Evolutionary conservation across 75 land plant genomes (phyloP), one percentile per base, ranked within the genome.

Genomic region (Azolla pinnata): DNA sequence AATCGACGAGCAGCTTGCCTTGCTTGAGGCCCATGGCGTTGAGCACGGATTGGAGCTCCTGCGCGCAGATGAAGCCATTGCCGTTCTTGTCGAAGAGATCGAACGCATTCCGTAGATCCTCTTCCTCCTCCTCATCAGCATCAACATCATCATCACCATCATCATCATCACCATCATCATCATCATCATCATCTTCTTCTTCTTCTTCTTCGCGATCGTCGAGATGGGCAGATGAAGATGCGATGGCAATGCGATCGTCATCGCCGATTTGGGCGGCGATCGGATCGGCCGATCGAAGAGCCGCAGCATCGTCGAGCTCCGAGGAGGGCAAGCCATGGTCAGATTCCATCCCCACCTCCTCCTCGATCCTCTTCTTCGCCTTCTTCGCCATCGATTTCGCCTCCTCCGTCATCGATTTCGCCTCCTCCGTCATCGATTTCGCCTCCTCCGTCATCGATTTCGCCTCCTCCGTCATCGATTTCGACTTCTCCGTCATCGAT

Each of bases 21-120:
- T 85, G 82, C 7, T 17, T 2, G 18, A 58, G 33, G 17, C 80
- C 86, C 59, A 88, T 48, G 32, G 68, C 72, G 59, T 8, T 26
- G 65, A 88, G 24, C 21, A 88, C 86, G 10, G 61, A n/a, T n/a
- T 75, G 71, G 33, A 88, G 63, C 56, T 88, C 95, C 56, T 77
- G 69, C 1, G 84, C 81, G 1, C 81, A 70, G 18, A 88, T 88
- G n/a, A 75, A 61, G 2, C 90, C 90, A 57, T 86, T 67, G 24
- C 75, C 69, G 62, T 88, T 76, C 26, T 66, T 66, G 61, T 88
- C 95, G 59, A 74, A 88, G 8, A 85, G 67, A 1, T 62, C 30
- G 70, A 88, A 88, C 0, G 95, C 95, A 27, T 65, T 65, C 38
- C 67, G 61, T 21, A 88, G 68, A 34, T 78, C 76, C 61, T 58